These are phyloP conservation scores for Ambrosiella beaveri DNA, from an alignment of 2,329 filamentous ascomycete genomes.

Conservation along the genomic window DNA sequence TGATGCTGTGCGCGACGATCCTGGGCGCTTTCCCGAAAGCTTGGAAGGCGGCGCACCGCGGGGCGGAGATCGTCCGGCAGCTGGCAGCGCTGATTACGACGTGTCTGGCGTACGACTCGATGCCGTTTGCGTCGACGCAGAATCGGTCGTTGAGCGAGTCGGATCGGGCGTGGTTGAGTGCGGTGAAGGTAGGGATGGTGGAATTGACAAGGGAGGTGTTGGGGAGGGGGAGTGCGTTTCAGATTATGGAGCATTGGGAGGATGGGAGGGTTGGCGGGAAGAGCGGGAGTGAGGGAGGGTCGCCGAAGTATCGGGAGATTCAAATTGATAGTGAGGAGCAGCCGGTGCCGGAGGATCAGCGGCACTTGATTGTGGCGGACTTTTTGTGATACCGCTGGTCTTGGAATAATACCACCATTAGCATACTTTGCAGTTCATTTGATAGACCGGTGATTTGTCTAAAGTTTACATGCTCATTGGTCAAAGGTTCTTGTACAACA, in stretches of 20 bases:
- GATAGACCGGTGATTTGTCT: too few species aligned
- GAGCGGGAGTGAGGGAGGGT: not conserved
- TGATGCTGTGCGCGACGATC: constrained; percentile 3
- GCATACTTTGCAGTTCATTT: too few species aligned
- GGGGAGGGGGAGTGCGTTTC: constrained; percentile 6
- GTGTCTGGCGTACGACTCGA: not conserved
- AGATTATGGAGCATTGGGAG: constrained; percentile 9
- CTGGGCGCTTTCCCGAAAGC: constrained; percentile 1
- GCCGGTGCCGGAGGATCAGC: not conserved
- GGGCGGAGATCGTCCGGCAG: constrained; percentile 3
- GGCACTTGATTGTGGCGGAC: not conserved
- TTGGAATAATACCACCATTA: too few species aligned
- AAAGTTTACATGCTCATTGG: too few species aligned
- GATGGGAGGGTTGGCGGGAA: not conserved
- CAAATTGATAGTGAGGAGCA: not conserved
- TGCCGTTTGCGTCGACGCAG: not conserved
- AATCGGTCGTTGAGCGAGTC: not conserved
- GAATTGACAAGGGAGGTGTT: constrained; percentile 4
- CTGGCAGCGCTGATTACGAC: constrained; percentile 1
- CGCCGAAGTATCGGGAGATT: not conserved
- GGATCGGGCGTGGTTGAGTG: constrained; percentile 2
- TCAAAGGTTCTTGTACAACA: too few species aligned
- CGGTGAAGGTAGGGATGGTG: constrained; percentile 3
- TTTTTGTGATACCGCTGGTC: not conserved
- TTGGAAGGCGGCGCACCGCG: constrained; percentile 9